phyloP scores from a whole-genome alignment of 352 stramenopile species.

The Halophytophthora batemanensis region DNA sequence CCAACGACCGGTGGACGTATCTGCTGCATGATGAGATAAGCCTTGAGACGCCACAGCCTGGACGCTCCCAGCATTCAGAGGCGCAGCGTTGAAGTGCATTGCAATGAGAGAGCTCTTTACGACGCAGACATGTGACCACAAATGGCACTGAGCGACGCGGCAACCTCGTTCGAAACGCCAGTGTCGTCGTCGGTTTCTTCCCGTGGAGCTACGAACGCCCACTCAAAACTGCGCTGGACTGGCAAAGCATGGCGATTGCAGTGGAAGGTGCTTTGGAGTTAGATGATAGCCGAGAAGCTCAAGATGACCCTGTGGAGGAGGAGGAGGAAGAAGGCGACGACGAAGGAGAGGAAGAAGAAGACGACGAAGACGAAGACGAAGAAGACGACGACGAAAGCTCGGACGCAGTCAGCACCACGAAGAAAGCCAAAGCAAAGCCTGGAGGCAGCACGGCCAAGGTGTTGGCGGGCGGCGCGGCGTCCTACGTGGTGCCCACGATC shows the following conservation, averaged over 20 bases:
- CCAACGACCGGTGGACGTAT: slow-evolving; percentile 2
- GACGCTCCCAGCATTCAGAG: slow-evolving; percentile 2
- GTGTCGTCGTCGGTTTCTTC: no score
- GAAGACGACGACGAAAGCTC: slow-evolving; percentile 11
- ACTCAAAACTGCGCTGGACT: no score
- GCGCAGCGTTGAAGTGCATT: slow-evolving; percentile 21
- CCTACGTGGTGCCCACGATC: slow-evolving; percentile 19
- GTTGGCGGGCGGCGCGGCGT: slow-evolving; percentile 17
- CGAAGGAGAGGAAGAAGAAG: slow-evolving; percentile 21
- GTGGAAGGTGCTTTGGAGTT: slow-evolving; percentile 8
- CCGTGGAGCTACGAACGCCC: no score
- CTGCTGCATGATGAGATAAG: slow-evolving; percentile 1
- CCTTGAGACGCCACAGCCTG: slow-evolving; percentile 3
- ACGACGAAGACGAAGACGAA: slow-evolving; percentile 18
- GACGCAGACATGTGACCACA: no score
- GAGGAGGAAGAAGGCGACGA: slow-evolving; percentile 18
- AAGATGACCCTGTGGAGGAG: slow-evolving; percentile 20
- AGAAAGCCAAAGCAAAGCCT: slow-evolving; percentile 12
- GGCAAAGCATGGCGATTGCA: no score
- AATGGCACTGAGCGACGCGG: no score
- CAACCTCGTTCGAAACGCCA: no score
- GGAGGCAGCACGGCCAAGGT: slow-evolving; percentile 21
- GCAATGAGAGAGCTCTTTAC: neutral
- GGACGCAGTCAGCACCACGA: slow-evolving; percentile 4
- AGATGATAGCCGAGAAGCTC: slow-evolving; percentile 12